phyloP scores from a whole-genome alignment of 106 monocot genomes.

The Allium sativum region DNA sequence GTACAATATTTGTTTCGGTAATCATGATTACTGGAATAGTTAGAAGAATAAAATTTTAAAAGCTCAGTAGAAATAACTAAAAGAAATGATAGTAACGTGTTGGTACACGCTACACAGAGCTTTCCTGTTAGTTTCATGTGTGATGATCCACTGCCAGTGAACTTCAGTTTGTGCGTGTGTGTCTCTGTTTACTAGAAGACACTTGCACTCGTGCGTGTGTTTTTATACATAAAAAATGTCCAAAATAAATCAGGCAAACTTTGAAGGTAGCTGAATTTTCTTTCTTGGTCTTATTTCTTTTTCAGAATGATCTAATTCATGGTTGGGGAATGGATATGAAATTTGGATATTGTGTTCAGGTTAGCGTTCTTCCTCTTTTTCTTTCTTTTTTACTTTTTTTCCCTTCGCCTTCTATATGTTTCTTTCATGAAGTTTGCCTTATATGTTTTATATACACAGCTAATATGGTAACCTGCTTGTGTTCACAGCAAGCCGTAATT shows the following conservation, averaged over 20 bases:
- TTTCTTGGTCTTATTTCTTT: background rate
- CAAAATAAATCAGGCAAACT: background rate
- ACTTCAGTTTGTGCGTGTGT: background rate
- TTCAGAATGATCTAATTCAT: conserved; percentile 82
- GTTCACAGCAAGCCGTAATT: too few species aligned
- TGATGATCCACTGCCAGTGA: background rate
- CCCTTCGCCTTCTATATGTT: too few species aligned
- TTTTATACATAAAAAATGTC: background rate
- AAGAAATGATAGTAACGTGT: too few species aligned
- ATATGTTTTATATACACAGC: too few species aligned
- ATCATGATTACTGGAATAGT: conserved; percentile 1
- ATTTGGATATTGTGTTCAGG: conserved; percentile 88
- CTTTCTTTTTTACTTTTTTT: background rate
- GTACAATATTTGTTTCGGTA: background rate
- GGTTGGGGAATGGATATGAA: conserved; percentile 93
- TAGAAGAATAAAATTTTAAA: background rate
- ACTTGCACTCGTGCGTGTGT: too few species aligned
- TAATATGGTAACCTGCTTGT: too few species aligned
- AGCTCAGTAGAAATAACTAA: background rate
- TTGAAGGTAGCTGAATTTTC: too few species aligned
- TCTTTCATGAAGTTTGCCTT: background rate
- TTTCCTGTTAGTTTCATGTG: too few species aligned
- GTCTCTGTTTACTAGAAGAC: too few species aligned
- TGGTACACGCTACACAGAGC: too few species aligned
- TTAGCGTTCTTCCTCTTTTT: conserved; percentile 4